Evolutionary conservation across 495 filamentous ascomycete genomes (phyloP).

Genomic region (Lophiotrema nucula): DNA sequence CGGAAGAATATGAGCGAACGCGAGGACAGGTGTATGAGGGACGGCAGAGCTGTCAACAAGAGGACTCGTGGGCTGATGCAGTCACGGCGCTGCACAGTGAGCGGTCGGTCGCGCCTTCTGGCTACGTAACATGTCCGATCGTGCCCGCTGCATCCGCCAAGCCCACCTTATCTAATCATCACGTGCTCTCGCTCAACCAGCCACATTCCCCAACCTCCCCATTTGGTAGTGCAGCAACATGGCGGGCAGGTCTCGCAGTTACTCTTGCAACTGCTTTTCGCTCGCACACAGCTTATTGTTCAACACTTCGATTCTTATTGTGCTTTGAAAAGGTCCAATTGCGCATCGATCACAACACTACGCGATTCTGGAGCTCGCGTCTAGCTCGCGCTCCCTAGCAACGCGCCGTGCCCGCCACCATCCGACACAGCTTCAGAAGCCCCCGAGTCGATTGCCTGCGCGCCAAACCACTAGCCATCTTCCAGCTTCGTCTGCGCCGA

Average conservation of each 20-base stretch:
- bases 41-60: background rate
- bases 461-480: background rate
- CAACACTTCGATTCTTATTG: no score
- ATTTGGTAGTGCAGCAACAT: background rate
- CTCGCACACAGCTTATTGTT: no score
- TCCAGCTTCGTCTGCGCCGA: no score
- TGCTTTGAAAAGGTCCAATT: no score
- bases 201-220: conserved; percentile 5
- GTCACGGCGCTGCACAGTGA: background rate
- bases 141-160: background rate
- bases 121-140: conserved; percentile 20
- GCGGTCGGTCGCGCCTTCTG: background rate
- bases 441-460: background rate
- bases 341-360: no score
- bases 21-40: background rate
- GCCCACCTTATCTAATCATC: conserved; percentile 10
- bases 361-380: no score
- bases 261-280: no score
- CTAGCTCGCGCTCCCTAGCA: background rate
- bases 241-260: no score
- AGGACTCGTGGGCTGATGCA: background rate
- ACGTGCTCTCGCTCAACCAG: background rate
- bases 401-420: background rate
- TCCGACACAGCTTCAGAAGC: background rate
- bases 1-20: background rate